A percentile compares a stretch with the other conserved stretches of the same genome.
Conservation (phyloP, 306 rosid genomes). For the Medicago truncatula region DNA sequence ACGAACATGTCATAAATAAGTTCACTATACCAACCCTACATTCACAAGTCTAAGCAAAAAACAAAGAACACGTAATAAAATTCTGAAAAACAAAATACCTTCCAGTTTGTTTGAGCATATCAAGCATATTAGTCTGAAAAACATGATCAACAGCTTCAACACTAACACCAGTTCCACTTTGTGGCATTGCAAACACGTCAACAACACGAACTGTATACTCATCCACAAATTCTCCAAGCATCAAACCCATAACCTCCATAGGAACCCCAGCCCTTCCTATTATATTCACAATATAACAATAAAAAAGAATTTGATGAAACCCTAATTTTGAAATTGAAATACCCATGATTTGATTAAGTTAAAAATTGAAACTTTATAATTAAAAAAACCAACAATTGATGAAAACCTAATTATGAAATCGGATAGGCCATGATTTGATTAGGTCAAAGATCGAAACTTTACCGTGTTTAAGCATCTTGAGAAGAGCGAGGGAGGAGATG, state of each 20-base stretch:
- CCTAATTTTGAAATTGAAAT: conserved; percentile 39
- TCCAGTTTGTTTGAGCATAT: conserved; percentile 98
- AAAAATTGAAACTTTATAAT: background rate
- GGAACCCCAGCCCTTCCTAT: conserved; percentile 98
- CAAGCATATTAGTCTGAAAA: conserved; percentile 97
- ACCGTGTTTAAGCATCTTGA: conserved; percentile 97
- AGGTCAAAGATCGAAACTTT: conserved; percentile 16
- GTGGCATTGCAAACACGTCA: conserved; percentile 98
- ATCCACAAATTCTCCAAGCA: conserved; percentile 94
- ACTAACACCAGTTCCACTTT: conserved; percentile 97
- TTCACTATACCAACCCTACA: background rate
- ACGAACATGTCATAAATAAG: too few relatives aligned
- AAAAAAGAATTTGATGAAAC: conserved; percentile 2
- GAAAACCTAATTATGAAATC: background rate
- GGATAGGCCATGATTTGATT: conserved; percentile 8
- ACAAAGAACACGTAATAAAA: background rate
- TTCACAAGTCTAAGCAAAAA: background rate
- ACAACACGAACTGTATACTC: conserved; percentile 95
- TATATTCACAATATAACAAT: background rate
- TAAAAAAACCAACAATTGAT: too few relatives aligned
- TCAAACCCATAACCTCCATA: conserved; percentile 98
- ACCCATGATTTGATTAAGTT: background rate
- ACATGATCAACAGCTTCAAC: conserved; percentile 98
- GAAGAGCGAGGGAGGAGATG: conserved; percentile 91
- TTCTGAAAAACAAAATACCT: conserved; percentile 45